Evolutionary conservation across 2,329 filamentous ascomycete genomes (phyloP), one percentile per base, ranked within the genome.

Genomic region (Aspergillus floridensis): DNA sequence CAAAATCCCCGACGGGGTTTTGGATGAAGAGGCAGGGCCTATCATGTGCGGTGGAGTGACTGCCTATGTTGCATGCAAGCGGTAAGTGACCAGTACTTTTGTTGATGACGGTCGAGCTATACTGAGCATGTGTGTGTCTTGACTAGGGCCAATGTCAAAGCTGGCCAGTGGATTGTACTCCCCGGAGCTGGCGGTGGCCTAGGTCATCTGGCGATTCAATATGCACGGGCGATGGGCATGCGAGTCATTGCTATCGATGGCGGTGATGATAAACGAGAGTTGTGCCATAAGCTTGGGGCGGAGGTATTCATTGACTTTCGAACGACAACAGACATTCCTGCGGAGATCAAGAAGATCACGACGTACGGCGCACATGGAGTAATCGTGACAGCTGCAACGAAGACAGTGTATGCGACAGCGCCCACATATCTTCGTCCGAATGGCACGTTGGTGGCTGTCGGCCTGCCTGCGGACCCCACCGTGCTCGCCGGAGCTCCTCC

Each of bases 371-470:
- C 93, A 3, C 89, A 96, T 69, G 93, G 91, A 38, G 92, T 93
- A 61, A 82, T 97, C 65, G 82, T 96, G 50, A 86, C 97, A 59
- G 93, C 93, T 60, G 92, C 91, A 53, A 85, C 82, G 67, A 92
- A 96, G 84, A 91, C 88, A 82, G 93, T 93, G 54, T 97, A 97
- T 86, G 91, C 96, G 80, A 92, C 96, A 80, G 93, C 93, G 47
- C 87, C 90, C 49, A 87, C 83, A 77, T 96, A 96, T 77, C 88
- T 96, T 63, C 89, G 93, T 60, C 84, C 91, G 57, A 86, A 87
- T 62, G 93, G 93, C 59, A 84, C 86, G 29, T 89, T 97, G 70
- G 85, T 96, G 63, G 93, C 90, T 78, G 93, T 98, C 70, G 93
- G 93, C 71, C 82, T 97, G 24, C 93, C 93, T 4, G 88, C 90